Base-by-base conservation (phyloP, 352 stramenopile genomes). In the Phytophthora pisi region DNA sequence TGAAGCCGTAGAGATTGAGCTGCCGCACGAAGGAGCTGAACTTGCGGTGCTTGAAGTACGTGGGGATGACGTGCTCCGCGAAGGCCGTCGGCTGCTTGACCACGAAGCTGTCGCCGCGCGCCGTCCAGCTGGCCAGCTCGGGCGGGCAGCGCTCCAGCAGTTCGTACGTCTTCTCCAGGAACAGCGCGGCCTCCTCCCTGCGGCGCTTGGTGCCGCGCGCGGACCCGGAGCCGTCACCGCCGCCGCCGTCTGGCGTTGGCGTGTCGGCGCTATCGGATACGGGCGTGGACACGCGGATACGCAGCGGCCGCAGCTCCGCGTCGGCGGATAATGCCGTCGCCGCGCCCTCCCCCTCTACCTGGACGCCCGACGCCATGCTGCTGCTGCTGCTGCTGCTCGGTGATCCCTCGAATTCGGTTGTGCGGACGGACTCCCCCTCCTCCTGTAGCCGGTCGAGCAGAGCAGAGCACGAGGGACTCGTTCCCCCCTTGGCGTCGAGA, bases 1-100 rank as follows among this genome's bases (percentile, higher is more conserved):
- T 81, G 70, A 98, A 97, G 20, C 91, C 91, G 66, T 97, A 98
- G 51, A 98, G 87, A 73, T 97, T 97, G 24, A 98, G 77, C 72
- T 98, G 92, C n/a, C 92, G 83, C 59, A 98, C 90, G 66, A 98
- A 98, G 36, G 86, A 96, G 47, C 84, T 93, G 61, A 98, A 97
- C 65, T 97, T 98, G 67, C 84, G 87, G 82, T 98, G 92, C 75
- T 97, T 97, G 73, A 98, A 97, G 81, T 96, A 97, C 26, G 82
- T 72, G 3, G 92, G 92, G 68, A 98, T 93, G 18, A 97, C 85
- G 64, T 87, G 77, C 64, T 94, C 83, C 0, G 91, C 89, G 70
- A 98, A 97, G 31, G 78, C 79, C 23, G 82, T 70, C 4, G 91
- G 87, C 64, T 95, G 86, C 72, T 96, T 96, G n/a, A 97, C 83